Percentiles rank a stretch among this genome's conserved stretches.
Conservation (phyloP, 352 stramenopile genomes). For the Phytopythium mirpurense region DNA sequence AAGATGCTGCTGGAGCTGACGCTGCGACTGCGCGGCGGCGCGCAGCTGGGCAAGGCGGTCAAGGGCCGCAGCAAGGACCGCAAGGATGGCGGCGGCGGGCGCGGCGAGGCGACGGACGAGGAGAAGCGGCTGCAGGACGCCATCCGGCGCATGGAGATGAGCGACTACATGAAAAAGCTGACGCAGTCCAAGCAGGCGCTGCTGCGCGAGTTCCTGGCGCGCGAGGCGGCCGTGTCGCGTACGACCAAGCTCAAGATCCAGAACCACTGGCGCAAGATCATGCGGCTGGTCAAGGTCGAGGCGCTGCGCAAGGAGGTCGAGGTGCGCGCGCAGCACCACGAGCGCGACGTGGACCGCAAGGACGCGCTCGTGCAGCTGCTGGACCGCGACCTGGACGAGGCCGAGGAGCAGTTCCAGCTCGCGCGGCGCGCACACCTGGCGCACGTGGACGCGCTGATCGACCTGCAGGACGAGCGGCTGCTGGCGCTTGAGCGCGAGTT, state of each 20-base stretch:
- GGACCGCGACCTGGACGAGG: slow-evolving; percentile 90
- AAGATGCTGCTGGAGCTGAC: slow-evolving; percentile 23
- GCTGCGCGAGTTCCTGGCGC: slow-evolving; percentile 71
- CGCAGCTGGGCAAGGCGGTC: slow-evolving; percentile 73
- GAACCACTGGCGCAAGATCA: slow-evolving; percentile 95
- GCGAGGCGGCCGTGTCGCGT: slow-evolving; percentile 62
- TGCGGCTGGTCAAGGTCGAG: slow-evolving; percentile 92
- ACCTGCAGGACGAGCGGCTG: slow-evolving; percentile 87
- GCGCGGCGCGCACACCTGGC: slow-evolving; percentile 84
- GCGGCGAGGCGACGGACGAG: slow-evolving; percentile 50
- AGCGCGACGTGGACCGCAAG: slow-evolving; percentile 93
- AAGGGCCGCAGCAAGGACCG: slow-evolving; percentile 80
- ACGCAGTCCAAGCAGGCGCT: slow-evolving; percentile 73
- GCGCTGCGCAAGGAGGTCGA: slow-evolving; percentile 90
- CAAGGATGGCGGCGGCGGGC: slow-evolving; percentile 32
- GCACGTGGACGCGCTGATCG: slow-evolving; percentile 91
- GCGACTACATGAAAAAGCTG: slow-evolving; percentile 80
- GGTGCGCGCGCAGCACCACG: slow-evolving; percentile 91
- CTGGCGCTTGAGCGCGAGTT: slow-evolving; percentile 90
- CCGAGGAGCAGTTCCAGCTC: slow-evolving; percentile 93
- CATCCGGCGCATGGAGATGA: slow-evolving; percentile 82
- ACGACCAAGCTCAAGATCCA: slow-evolving; percentile 92
- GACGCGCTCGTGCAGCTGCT: slow-evolving; percentile 95
- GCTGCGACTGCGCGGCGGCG: slow-evolving; percentile 50
- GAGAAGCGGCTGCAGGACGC: slow-evolving; percentile 68